phyloP scores from a whole-genome alignment of 306 rosid genomes.

The Styphnolobium japonicum region DNA sequence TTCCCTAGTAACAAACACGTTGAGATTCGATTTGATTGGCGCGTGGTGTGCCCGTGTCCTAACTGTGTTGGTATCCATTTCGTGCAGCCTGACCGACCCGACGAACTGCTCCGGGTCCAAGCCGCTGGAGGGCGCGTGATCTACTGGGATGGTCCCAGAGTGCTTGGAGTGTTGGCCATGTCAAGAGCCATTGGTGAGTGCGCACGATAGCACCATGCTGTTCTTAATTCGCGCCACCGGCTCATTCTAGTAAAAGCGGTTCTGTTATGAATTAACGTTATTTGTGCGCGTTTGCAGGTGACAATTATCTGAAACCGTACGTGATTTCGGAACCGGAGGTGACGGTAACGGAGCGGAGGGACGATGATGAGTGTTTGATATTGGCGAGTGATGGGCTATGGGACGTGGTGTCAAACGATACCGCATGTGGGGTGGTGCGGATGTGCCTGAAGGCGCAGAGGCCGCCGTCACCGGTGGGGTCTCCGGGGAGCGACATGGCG shows the following conservation, averaged over 20 bases:
- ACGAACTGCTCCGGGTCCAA: slow-evolving; percentile 72
- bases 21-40: background rate
- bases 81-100: slow-evolving; percentile 86
- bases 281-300: slow-evolving; percentile 34
- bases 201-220: background rate
- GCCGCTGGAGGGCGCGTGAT: slow-evolving; percentile 86
- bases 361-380: slow-evolving; percentile 75
- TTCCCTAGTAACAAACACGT: background rate
- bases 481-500: slow-evolving; percentile 23
- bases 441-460: slow-evolving; percentile 59
- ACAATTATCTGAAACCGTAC: slow-evolving; percentile 72
- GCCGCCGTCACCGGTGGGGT: slow-evolving; percentile 13
- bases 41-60: background rate
- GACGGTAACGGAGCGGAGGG: slow-evolving; percentile 55
- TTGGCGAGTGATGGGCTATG: slow-evolving; percentile 89
- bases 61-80: background rate
- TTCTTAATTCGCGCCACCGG: background rate
- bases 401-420: slow-evolving; percentile 88
- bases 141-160: slow-evolving; percentile 86
- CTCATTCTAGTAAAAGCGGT: slow-evolving; percentile 3
- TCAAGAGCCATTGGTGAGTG: slow-evolving; percentile 80
- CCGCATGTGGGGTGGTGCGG: slow-evolving; percentile 74
- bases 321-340: slow-evolving; percentile 94
- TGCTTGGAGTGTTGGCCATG: slow-evolving; percentile 87
- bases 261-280: background rate